Conservation (phyloP, 495 filamentous ascomycete genomes). For the Ramalina intermedia region DNA sequence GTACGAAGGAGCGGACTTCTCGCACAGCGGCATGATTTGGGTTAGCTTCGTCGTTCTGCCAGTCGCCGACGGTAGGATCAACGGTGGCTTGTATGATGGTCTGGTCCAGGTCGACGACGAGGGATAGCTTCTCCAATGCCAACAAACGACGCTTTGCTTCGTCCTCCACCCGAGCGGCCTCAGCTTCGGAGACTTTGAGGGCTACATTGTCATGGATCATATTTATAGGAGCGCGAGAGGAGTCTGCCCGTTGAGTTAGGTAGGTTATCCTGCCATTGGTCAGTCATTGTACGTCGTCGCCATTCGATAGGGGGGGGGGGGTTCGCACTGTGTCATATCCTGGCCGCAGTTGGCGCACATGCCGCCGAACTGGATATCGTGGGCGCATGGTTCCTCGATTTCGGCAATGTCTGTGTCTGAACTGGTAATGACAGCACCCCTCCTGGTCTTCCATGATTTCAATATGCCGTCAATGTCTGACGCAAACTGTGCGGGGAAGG, state of each 20-base stretch:
- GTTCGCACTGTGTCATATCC: slow-evolving; percentile 75
- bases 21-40: slow-evolving; percentile 86
- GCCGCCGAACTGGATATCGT: slow-evolving; percentile 79
- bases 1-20: slow-evolving; percentile 73
- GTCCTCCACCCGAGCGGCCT: slow-evolving; percentile 70
- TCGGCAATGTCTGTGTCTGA: slow-evolving; percentile 44
- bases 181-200: slow-evolving; percentile 55
- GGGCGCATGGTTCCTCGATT: slow-evolving; percentile 82
- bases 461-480: slow-evolving; percentile 69
- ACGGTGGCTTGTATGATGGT: slow-evolving; percentile 98
- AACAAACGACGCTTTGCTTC: slow-evolving; percentile 74
- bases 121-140: slow-evolving; percentile 61
- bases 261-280: slow-evolving; percentile 35
- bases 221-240: slow-evolving; percentile 74
- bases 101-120: slow-evolving; percentile 95
- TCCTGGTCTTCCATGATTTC: slow-evolving; percentile 55
- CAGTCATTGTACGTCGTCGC: background rate
- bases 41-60: slow-evolving; percentile 75
- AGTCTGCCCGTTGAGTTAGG: slow-evolving; percentile 42
- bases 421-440: slow-evolving; percentile 52
- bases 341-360: slow-evolving; percentile 87
- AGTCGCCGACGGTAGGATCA: slow-evolving; percentile 90
- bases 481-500: slow-evolving; percentile 62
- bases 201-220: slow-evolving; percentile 83
- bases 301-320: slow-evolving; percentile 8